Evolutionary conservation across 2,329 filamentous ascomycete genomes (phyloP), one percentile per base, ranked within the genome.

Genomic region (Cladophialophora bantiana): DNA sequence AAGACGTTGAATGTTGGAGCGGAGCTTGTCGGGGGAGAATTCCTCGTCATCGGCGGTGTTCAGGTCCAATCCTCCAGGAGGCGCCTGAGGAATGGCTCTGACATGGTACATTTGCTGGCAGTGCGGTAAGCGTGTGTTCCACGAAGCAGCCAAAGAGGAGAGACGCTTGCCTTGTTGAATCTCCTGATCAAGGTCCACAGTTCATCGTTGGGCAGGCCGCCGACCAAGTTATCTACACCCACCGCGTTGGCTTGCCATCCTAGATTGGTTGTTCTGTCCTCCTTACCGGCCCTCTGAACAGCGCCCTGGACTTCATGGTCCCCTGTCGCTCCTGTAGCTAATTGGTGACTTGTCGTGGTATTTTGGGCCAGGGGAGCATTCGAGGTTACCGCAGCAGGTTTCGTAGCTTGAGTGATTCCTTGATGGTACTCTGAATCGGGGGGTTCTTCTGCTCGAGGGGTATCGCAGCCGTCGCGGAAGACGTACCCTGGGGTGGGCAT

Each of bases 31-130:
- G 0, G 92, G 92, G 0, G 90, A 92, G 76, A 95, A 95, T 65
- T 94, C 90, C 71, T 95, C 92, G 62, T 94, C 89, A 45, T 93
- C 89, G 4, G 91, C 89, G 64, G 92, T 89, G 72, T 93, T 92
- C 66, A 96, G 84, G 76, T 96, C 92, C 42, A 96, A 80, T 13
- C 88, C 87, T 5, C 90, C 90, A 0, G 90, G 84, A 0, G 86
- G 83, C 7, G 86, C 78, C 56, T 84, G 77, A 0, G 84, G 79
- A 7, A 89, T 86, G 34, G 90, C 87, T 75, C 91, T 92, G 72
- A 95, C 90, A 78, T 88, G 84, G 75, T 88, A 88, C 76, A 88
- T 85, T 86, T 88, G 86, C 86, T 85, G 59, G 32, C 45, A 40
- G n/a, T 52, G 42, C 4, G 59, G 78, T 68, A 20, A 81, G 75